These are phyloP conservation scores for Picochlorum sp. DNA, from an alignment of 139 green algal genomes.

Conservation along the genomic window DNA sequence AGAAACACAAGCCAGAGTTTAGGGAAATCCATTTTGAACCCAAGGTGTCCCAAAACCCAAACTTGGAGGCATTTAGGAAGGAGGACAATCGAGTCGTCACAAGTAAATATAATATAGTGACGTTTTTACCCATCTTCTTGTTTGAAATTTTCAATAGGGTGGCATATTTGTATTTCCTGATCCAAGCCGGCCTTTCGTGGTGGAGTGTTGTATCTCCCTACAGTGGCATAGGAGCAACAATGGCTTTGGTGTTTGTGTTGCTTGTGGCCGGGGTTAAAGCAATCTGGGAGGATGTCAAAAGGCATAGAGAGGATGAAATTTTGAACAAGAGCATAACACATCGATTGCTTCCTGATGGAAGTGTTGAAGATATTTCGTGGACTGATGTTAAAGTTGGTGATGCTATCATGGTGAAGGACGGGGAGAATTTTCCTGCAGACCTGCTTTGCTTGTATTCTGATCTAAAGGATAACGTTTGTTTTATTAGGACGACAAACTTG, in stretches of 20 bases:
- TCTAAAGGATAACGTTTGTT: constrained; percentile 52
- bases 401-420: constrained; percentile 61
- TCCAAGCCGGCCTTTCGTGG: constrained; percentile 47
- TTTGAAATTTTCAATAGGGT: constrained; percentile 70
- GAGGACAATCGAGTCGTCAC: constrained; percentile 54
- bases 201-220: constrained; percentile 48
- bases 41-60: not conserved
- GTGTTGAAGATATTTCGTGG: constrained; percentile 37
- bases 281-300: constrained; percentile 47
- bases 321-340: constrained; percentile 54
- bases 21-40: constrained; percentile 18
- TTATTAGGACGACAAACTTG: constrained; percentile 71
- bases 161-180: constrained; percentile 78
- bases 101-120: constrained; percentile 69
- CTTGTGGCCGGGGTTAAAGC: constrained; percentile 49
- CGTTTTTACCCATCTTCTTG: constrained; percentile 68
- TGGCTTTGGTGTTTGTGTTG: constrained; percentile 53
- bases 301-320: constrained; percentile 42
- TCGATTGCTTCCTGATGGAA: constrained; percentile 37
- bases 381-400: constrained; percentile 58
- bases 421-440: constrained; percentile 76
- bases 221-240: constrained; percentile 35
- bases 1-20: not conserved
- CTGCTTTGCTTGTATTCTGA: constrained; percentile 62
- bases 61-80: constrained; percentile 9